Percentiles rank a stretch among this genome's conserved stretches.
These are phyloP conservation scores for Petunia axillaris DNA, from an alignment of 257 asterid genomes.

Conservation along the genomic window DNA sequence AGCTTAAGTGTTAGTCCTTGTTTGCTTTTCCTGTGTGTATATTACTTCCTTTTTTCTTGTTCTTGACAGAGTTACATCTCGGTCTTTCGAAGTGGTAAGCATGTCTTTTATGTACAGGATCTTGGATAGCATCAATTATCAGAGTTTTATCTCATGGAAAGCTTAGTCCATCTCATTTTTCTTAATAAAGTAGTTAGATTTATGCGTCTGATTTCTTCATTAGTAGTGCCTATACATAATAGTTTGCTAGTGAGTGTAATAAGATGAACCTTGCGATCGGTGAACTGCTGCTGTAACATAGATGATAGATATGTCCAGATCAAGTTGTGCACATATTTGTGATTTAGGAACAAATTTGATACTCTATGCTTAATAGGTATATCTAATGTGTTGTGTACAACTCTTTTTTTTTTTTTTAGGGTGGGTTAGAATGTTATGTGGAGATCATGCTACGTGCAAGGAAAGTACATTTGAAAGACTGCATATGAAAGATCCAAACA, in stretches of 20 bases:
- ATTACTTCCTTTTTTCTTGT: neutral
- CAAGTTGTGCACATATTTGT: constrained; percentile 34
- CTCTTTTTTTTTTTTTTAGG: neutral
- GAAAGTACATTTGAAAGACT: neutral
- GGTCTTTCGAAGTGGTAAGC: neutral
- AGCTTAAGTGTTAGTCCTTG: constrained; percentile 47
- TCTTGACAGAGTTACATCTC: neutral
- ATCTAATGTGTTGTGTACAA: neutral
- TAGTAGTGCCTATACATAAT: constrained; percentile 9
- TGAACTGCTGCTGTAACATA: neutral
- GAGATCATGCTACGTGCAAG: too few species aligned
- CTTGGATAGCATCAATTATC: constrained; percentile 35
- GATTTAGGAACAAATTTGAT: neutral
- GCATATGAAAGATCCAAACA: neutral
- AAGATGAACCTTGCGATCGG: constrained; percentile 3
- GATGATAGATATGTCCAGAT: constrained; percentile 7
- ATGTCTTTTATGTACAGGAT: constrained; percentile 42
- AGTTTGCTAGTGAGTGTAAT: constrained; percentile 20
- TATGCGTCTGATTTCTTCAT: neutral
- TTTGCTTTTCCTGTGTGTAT: neutral
- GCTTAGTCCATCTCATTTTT: constrained; percentile 17
- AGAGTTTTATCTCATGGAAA: constrained; percentile 30
- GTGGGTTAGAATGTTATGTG: too few species aligned
- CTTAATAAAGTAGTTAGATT: neutral
- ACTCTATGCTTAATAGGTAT: neutral